These are phyloP conservation scores for Phalaenopsis hybrid DNA, from an alignment of 116 monocot genomes.

Conservation along the genomic window DNA sequence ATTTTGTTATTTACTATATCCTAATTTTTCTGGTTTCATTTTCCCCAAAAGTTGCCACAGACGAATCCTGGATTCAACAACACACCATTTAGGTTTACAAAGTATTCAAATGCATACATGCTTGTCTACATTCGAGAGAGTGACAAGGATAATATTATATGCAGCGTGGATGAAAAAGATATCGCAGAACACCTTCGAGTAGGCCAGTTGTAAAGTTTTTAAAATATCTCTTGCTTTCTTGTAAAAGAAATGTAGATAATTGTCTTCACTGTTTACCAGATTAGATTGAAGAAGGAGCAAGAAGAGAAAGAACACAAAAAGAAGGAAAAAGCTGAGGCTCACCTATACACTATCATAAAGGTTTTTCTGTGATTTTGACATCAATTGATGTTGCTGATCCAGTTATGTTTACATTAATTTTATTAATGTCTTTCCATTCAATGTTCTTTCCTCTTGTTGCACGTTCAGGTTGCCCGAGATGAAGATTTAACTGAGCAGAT, in stretches of 20 bases:
- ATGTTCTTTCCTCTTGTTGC: neutral
- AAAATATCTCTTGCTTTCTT: neutral
- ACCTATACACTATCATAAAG: slow-evolving; percentile 97
- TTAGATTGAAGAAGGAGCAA: slow-evolving; percentile 94
- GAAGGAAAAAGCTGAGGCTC: slow-evolving; percentile 98
- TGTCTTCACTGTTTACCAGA: slow-evolving; percentile 32
- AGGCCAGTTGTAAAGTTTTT: slow-evolving; percentile 15
- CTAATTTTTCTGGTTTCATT: slow-evolving; percentile 5
- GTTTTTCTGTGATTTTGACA: slow-evolving; percentile 21
- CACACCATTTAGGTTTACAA: slow-evolving; percentile 94
- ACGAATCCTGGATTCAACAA: slow-evolving; percentile 95
- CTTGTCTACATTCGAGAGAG: slow-evolving; percentile 98
- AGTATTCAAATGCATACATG: slow-evolving; percentile 99
- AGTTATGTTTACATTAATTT: neutral
- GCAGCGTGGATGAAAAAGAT: slow-evolving; percentile 96
- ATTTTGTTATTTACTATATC: neutral
- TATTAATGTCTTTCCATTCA: neutral
- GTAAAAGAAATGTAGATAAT: neutral
- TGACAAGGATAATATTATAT: slow-evolving; percentile 97
- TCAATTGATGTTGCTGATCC: neutral
- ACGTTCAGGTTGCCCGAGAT: slow-evolving; percentile 74
- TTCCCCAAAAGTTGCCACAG: slow-evolving; percentile 67
- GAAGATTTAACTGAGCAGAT: slow-evolving; percentile 84
- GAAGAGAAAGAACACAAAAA: slow-evolving; percentile 98
- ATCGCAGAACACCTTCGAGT: slow-evolving; percentile 97